These are phyloP conservation scores for Paramecium biaurelia DNA, from an alignment of 73 alveolate species.

Conservation along the genomic window DNA sequence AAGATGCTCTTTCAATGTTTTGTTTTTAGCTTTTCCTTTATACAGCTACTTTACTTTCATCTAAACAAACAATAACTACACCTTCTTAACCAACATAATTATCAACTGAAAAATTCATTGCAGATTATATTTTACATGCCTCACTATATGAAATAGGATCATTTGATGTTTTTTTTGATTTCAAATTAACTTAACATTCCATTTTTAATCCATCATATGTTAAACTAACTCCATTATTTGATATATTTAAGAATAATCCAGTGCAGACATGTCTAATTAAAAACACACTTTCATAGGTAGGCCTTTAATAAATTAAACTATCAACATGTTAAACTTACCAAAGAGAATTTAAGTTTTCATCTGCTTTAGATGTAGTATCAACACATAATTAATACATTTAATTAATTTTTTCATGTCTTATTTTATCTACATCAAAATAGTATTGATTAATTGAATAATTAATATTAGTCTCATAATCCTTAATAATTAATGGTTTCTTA, in stretches of 20 bases:
- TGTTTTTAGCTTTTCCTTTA: constrained; percentile 14
- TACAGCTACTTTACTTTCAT: neutral
- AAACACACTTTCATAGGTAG: constrained; percentile 23
- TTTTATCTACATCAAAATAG: neutral
- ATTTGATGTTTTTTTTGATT: neutral
- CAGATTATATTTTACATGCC: constrained; percentile 24
- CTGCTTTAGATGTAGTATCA: neutral
- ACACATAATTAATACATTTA: neutral
- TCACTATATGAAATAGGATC: constrained; percentile 2
- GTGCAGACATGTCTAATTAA: constrained; percentile 35
- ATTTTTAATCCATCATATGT: constrained; percentile 12
- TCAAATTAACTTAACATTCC: neutral
- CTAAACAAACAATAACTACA: neutral
- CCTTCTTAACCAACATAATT: neutral
- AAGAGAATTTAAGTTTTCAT: neutral
- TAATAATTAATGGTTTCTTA: neutral
- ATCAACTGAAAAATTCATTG: neutral
- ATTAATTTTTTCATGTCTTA: neutral
- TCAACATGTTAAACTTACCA: constrained; percentile 17
- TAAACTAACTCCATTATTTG: neutral
- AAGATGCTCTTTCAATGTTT: neutral
- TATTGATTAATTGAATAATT: neutral
- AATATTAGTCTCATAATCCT: constrained; percentile 13
- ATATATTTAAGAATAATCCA: neutral
- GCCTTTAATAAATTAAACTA: neutral